Evolutionary conservation across 441 rosid genomes (phyloP), one percentile per base, ranked within the genome.

Genomic region (Pelargonium cotyledonis): DNA sequence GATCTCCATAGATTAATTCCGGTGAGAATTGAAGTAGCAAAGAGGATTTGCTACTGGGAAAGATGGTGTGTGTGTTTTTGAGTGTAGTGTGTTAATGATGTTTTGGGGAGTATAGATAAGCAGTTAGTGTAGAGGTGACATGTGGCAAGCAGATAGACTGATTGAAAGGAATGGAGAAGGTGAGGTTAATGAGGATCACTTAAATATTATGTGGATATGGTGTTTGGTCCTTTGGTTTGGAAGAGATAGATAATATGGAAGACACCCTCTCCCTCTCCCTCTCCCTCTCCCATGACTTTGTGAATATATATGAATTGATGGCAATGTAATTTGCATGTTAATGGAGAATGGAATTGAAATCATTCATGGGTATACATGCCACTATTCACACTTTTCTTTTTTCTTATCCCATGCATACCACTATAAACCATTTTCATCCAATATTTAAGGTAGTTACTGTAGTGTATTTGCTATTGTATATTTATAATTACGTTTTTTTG

Each of bases 1-100:
- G 66, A 91, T 83, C 85, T 88, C 96, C 98, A 94, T 93, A 6
- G 76, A 76, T 47, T 71, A 41, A 57, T 60, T 10, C 23, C 16
- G 2, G 4, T 8, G 31, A 31, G 55, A 65, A 73, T 63, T 53
- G 2, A 46, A 8, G 64, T 16, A 19, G 29, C 26, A 3, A 14
- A 15, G 26, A 8, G 6, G 8, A 6, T 15, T 51, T 47, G 58
- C 18, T n/a, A 11, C 6, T 51, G 58, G 8, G 16, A 47, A 47
- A 11, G 55, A 64, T 64, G 41, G 21, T 15, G 10, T 10, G 7
- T 5, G 31, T 29, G 31, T 29, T 29, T 29, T 29, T 29, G 2
- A 29, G 31, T 29, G 31, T 29, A 29, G 31, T 0, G 31, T 29
- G 31, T 29, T 29, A 29, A 29, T 29, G 31, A 14, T 49, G 57